A percentile compares a stretch with the other conserved stretches of the same genome.
phyloP scores from a whole-genome alignment of 176 grass and related monocot species.

The Oryza brachyantha region DNA sequence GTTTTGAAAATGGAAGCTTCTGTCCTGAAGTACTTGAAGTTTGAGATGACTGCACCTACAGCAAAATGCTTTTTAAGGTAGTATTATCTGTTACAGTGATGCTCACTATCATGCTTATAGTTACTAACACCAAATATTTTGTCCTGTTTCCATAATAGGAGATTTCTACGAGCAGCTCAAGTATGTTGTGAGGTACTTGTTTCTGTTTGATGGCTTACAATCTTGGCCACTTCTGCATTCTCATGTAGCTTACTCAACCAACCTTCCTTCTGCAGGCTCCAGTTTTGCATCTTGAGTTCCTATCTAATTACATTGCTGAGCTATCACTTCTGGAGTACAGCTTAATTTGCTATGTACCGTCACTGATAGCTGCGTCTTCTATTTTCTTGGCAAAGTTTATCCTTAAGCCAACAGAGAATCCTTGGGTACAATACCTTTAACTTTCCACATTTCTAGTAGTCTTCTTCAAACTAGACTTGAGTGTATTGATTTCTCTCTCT shows the following conservation, averaged over 20 bases:
- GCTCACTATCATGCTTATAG: slow-evolving; percentile 3
- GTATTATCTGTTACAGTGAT: slow-evolving; percentile 1
- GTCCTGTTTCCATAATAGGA: slow-evolving; percentile 42
- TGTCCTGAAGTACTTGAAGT: slow-evolving; percentile 72
- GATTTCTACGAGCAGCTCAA: slow-evolving; percentile 69
- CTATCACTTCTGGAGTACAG: slow-evolving; percentile 89
- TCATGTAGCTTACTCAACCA: slow-evolving; percentile 10
- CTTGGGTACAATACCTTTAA: slow-evolving; percentile 60
- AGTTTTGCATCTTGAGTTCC: slow-evolving; percentile 75
- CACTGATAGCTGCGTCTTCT: slow-evolving; percentile 71
- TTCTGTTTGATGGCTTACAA: slow-evolving; percentile 28
- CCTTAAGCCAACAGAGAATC: slow-evolving; percentile 73
- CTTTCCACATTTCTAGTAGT: neutral
- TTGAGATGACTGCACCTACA: slow-evolving; percentile 83
- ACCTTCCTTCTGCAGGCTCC: slow-evolving; percentile 39
- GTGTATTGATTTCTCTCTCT: slow-evolving; percentile 2
- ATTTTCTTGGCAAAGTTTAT: slow-evolving; percentile 86
- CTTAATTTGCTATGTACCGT: slow-evolving; percentile 76
- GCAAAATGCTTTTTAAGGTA: slow-evolving; percentile 88
- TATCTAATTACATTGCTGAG: slow-evolving; percentile 78
- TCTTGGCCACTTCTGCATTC: neutral
- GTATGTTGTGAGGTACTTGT: slow-evolving; percentile 61
- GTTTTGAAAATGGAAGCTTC: slow-evolving; percentile 89
- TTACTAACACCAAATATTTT: neutral
- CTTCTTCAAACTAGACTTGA: neutral